A percentile compares a stretch with the other conserved stretches of the same genome.
Conservation (phyloP, 2,329 filamentous ascomycete species). For the Fusarium sp. region DNA sequence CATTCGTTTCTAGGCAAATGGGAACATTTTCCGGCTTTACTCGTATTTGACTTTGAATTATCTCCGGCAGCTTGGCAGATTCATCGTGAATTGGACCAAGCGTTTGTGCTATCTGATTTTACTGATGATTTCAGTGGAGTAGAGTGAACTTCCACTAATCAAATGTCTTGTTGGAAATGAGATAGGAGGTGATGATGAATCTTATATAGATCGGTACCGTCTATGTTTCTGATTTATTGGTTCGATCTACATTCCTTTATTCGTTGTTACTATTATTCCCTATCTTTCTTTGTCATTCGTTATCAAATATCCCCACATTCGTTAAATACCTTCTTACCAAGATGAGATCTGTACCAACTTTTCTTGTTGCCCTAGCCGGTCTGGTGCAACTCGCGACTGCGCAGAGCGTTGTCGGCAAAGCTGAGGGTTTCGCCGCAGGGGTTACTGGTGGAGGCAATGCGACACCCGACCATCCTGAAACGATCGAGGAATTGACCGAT, state of each 20-base stretch:
- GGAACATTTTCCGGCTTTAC: not conserved
- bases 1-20: not conserved
- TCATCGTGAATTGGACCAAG: not conserved
- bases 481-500: constrained; percentile 57
- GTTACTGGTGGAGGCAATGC: constrained; percentile 48
- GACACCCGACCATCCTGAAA: constrained; percentile 62
- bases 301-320: not conserved
- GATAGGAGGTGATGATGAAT: not conserved
- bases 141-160: not conserved
- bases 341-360: not conserved
- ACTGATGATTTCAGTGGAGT: not conserved
- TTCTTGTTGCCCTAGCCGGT: not conserved
- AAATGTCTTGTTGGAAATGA: not conserved
- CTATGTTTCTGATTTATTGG: not conserved
- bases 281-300: not conserved
- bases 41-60: not conserved
- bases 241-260: not conserved
- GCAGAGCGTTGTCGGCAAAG: not conserved
- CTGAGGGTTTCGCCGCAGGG: not conserved
- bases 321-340: not conserved
- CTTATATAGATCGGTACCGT: not conserved
- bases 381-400: not conserved
- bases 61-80: not conserved
- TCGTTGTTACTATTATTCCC: not conserved
- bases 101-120: not conserved